Conservation (phyloP, 2,329 filamentous ascomycete genomes). For the Penicillium frequentans region DNA sequence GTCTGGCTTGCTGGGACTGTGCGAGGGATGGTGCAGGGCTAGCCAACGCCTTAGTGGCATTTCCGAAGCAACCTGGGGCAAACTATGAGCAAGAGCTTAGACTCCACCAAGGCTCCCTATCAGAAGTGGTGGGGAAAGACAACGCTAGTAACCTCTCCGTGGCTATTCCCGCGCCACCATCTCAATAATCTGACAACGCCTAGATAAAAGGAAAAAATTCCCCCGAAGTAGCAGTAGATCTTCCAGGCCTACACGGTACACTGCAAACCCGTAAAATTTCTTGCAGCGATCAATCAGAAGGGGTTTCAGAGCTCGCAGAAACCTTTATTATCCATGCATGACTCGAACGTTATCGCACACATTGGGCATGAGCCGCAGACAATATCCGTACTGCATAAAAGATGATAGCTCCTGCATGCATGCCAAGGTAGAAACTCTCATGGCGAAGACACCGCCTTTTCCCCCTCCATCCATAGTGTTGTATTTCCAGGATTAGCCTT, state of each 20-base stretch:
- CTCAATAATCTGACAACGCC: slow-evolving; percentile 5
- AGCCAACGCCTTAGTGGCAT: slow-evolving; percentile 1
- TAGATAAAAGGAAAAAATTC: not conserved
- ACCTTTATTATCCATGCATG: not conserved
- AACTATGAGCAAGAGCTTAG: slow-evolving; percentile 14
- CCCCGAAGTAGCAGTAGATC: not conserved
- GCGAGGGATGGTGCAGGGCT: slow-evolving; percentile 7
- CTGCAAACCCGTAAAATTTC: not conserved
- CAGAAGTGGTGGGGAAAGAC: slow-evolving; percentile 13
- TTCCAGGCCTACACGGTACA: not conserved
- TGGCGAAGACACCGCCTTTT: slow-evolving; percentile 22
- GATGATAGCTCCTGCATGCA: slow-evolving; percentile 13
- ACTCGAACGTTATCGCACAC: slow-evolving; percentile 2
- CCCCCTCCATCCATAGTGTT: slow-evolving; percentile 4
- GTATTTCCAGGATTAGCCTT: not conserved
- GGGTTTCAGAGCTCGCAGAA: not conserved
- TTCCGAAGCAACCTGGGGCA: slow-evolving; percentile 9
- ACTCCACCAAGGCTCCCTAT: slow-evolving; percentile 19
- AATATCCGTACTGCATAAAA: slow-evolving; percentile 15
- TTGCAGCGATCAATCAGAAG: not conserved
- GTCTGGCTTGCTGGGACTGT: slow-evolving; percentile 10
- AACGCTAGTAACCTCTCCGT: slow-evolving; percentile 7
- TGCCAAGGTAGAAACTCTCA: slow-evolving; percentile 21
- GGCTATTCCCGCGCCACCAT: slow-evolving; percentile 9
- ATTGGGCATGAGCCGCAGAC: slow-evolving; percentile 15